Percentiles rank a stretch among this genome's conserved stretches.
Conservation (phyloP, 179 eudicot species). For the Beta lomatogona region DNA sequence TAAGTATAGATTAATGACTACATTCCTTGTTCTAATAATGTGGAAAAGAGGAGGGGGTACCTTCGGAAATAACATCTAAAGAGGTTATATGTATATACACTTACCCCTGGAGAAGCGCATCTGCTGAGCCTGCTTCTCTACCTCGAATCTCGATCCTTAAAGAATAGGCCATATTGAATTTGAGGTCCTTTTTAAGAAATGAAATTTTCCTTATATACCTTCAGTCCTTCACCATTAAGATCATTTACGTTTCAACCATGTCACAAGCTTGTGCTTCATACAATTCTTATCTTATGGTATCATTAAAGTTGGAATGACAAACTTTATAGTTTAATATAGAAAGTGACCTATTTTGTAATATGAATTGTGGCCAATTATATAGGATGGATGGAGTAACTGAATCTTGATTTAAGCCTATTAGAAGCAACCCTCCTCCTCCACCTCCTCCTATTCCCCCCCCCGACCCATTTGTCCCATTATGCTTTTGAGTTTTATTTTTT, state of each 20-base stretch:
- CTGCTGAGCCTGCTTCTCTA: neutral
- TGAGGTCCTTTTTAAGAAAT: too few species aligned
- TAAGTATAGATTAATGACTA: constrained; percentile 39
- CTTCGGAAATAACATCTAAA: neutral
- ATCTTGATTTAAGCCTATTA: neutral
- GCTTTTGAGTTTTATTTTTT: neutral
- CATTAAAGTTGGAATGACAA: too few species aligned
- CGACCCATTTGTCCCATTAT: neutral
- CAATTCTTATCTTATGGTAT: too few species aligned
- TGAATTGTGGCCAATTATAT: too few species aligned
- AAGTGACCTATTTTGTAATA: neutral
- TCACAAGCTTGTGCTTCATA: too few species aligned
- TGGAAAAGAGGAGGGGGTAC: neutral
- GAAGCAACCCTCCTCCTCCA: too few species aligned
- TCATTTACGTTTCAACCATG: too few species aligned
- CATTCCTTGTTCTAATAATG: neutral
- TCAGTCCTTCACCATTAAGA: too few species aligned
- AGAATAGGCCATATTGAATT: neutral
- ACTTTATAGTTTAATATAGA: too few species aligned
- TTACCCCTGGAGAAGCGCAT: neutral
- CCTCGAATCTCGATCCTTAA: neutral
- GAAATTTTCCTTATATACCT: too few species aligned
- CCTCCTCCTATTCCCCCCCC: too few species aligned
- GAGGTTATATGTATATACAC: too few species aligned
- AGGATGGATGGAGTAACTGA: neutral